Evolutionary conservation across 208 protist species (phyloP).

Genomic region (Trypanosoma theileri): DNA sequence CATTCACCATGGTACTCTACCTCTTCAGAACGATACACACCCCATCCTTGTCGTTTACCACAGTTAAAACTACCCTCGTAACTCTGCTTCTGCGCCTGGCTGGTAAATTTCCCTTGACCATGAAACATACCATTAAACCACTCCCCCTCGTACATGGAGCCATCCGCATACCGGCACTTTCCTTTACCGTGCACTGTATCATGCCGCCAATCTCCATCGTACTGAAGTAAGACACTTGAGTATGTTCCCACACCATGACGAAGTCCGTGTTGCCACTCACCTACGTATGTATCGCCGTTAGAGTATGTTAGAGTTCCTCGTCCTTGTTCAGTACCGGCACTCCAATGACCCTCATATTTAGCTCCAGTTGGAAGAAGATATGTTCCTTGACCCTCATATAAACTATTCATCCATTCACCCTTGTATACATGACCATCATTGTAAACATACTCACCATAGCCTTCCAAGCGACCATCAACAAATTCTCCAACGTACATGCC

Average conservation of each 20-base stretch:
- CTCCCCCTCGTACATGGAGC: slow-evolving; percentile 66
- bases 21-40: slow-evolving; percentile 47
- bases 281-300: slow-evolving; percentile 78
- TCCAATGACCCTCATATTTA: slow-evolving; percentile 82
- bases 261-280: slow-evolving; percentile 68
- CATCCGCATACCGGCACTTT: slow-evolving; percentile 66
- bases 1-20: slow-evolving; percentile 79
- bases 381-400: slow-evolving; percentile 74
- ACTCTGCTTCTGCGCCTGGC: slow-evolving; percentile 16
- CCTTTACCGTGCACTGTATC: slow-evolving; percentile 61
- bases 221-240: slow-evolving; percentile 43
- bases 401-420: slow-evolving; percentile 77
- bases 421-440: slow-evolving; percentile 89
- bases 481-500: slow-evolving; percentile 82
- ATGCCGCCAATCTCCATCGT: slow-evolving; percentile 80
- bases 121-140: slow-evolving; percentile 68
- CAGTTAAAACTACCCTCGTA: slow-evolving; percentile 70
- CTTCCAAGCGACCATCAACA: slow-evolving; percentile 68
- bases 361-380: slow-evolving; percentile 70
- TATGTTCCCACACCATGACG: slow-evolving; percentile 79
- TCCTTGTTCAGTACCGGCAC: slow-evolving; percentile 64
- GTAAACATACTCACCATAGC: slow-evolving; percentile 89
- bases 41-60: slow-evolving; percentile 68
- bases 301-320: slow-evolving; percentile 70
- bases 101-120: slow-evolving; percentile 53